Evolutionary conservation across 768 basidiomycete species (phyloP), one percentile per base, ranked within the genome.

Genomic region (Dioszegia crocea): DNA sequence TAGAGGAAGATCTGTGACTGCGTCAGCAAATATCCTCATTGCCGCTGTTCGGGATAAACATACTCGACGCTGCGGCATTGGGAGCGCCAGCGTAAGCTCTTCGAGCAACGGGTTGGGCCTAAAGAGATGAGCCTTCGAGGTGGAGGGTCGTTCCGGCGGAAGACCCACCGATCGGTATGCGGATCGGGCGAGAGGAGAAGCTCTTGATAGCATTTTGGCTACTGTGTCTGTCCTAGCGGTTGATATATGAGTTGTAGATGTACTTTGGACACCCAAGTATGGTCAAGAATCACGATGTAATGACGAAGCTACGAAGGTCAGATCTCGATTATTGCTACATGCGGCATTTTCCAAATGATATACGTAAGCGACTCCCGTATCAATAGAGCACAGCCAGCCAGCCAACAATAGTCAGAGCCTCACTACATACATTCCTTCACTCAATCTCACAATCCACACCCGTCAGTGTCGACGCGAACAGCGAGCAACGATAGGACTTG

Each of bases 51-150:
- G 4, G 21, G 36, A 27, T 2, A n/a, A 17, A 46, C 64, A 55
- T 33, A 66, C 70, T 68, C 12, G 65, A 66, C 5, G 56, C 45
- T 17, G 62, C 62, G 39, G 64, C 61, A 10, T 56, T 58, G 31
- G 59, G 50, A 17, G 59, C 62, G 31, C 64, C 43, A 19, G 70
- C 70, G 46, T 68, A 71, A 10, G 33, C 53, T 31, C 63, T 44
- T 40, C 59, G 59, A 53, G 56, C 39, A 12, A 51, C 41, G 40
- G 48, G 48, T 26, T 46, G 55, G 23, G 55, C 55, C 33, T 46
- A 24, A 27, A 26, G 24, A 4, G 10, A 36, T 41, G 3, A 38
- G 24, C 19, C 16, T 14, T 3, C 11, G 38, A 36, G 10, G 10
- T 17, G 14, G 29, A 16, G 27, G 4, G 19, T 10, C 6, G 36